Base-by-base conservation (phyloP, 2,329 filamentous ascomycete genomes). In the Rutstroemia sp. region DNA sequence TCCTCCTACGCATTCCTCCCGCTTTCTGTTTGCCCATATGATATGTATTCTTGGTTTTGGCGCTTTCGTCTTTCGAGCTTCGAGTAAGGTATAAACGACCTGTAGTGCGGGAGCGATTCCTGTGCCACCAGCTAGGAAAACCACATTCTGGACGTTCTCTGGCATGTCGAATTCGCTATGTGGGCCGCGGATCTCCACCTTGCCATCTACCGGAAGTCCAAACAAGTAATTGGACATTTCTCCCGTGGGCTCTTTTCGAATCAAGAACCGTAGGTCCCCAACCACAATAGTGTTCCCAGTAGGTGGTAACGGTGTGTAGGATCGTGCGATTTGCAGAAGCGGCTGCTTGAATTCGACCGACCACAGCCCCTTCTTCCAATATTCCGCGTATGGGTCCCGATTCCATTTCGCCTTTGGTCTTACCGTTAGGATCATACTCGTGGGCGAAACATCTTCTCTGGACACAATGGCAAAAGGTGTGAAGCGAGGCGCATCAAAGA, bases 281-380 rank as follows among this genome's bases (percentile, higher is more conserved):
- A 69, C 62, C 34, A 70, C 64, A 38, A 70, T 64, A 38, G 70
- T 64, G 7, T 60, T 55, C 23, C 59, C 54, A 36, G 57, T 14
- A 0, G 83, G 79, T 0, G 90, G 92, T 0, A 99, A 75, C 0
- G 92, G 91, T 4, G 94, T 97, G 72, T 99, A 99, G 57, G 90
- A 85, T 60, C 94, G 77, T 45, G 89, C 89, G 64, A 99, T 95
- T 72, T 96, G 92, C 57, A 97, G 74, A 70, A 96, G 86, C 2
- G 94, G 94, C 73, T 97, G 94, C 73, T 95, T 96, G 68, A 96
- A 84, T 74, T 96, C 88, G 36, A 97, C 86, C 60, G 87, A 91
- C 87, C 90, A 95, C 44, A 95, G 78, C 4, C 88, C 87, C 55
- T 81, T 76, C 45, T 72, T 71, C 81, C 83, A 86, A 23, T 76